Evolutionary conservation across 1,139 yeast species (phyloP), one percentile per base, ranked within the genome.

Genomic region (Yamadazyma buinensis): DNA sequence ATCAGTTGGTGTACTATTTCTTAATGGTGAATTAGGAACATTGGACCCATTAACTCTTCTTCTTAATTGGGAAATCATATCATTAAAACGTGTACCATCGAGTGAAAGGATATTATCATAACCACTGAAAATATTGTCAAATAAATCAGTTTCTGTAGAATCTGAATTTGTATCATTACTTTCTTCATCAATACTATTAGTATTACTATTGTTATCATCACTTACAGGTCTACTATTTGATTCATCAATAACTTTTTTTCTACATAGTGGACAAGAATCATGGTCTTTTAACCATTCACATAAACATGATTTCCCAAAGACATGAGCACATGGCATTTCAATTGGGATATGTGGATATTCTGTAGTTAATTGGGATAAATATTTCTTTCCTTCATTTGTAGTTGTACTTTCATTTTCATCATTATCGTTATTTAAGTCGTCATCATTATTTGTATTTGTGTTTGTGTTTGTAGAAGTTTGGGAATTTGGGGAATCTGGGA

Each of bases 211-310:
- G 13, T 28, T 26, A 18, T 32, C 37, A 10, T n/a, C 14, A n/a
- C 23, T 11, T 7, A 27, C 32, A 5, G 37, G 23, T 5, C 7
- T 7, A 17, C 7, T 17, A n/a, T n/a, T n/a, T n/a, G n/a, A n/a
- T n/a, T n/a, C n/a, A 11, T 40, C 43, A 6, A 71, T 74, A 19
- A 84, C 75, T 2, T 72, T 64, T 19, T 62, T 62, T 39, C 96
- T 75, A 52, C 97, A 87, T 36, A 86, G 61, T 0, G 97, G 97
- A 55, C 97, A 87, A 1, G 86, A 76, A 23, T 76, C 67, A 39
- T 82, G 77, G 30, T 69, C 64, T 40, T 70, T 68, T 34, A 87
- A 72, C 97, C 97, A 87, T 45, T 80, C 83, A 41, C 65, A 70
- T 26, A 85, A 61, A 59, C 97, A 87, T 19, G 72, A 72, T 42